phyloP scores from a whole-genome alignment of 495 filamentous ascomycete genomes.

The Penicillium taxi region DNA sequence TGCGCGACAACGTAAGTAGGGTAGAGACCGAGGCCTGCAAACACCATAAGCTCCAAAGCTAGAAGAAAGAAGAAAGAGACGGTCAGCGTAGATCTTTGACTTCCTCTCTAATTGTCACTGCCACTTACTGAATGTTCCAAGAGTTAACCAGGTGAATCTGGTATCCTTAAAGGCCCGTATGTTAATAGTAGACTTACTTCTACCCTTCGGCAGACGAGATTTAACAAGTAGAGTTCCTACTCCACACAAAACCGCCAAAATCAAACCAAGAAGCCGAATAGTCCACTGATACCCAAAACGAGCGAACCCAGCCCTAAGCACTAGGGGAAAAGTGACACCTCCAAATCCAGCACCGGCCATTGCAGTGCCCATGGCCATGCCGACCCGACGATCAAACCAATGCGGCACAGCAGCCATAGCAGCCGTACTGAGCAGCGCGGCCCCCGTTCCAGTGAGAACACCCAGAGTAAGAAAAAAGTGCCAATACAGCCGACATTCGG shows the following conservation, averaged over 20 bases:
- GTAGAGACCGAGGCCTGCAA: constrained; percentile 42
- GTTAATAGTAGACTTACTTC: constrained; percentile 41
- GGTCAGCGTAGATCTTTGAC: constrained; percentile 16
- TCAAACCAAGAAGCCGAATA: constrained; percentile 51
- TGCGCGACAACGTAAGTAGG: constrained; percentile 42
- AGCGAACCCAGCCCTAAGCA: constrained; percentile 45
- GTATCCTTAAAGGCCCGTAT: constrained; percentile 49
- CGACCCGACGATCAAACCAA: constrained; percentile 33
- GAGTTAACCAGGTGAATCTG: constrained; percentile 31
- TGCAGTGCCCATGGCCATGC: constrained; percentile 32
- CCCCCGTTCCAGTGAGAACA: constrained; percentile 48
- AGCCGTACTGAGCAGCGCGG: constrained; percentile 51
- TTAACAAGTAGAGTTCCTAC: constrained; percentile 34
- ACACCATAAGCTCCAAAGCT: constrained; percentile 45
- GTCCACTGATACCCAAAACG: constrained; percentile 53
- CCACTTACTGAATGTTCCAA: constrained; percentile 30
- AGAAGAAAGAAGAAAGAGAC: no score
- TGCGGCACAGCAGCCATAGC: constrained; percentile 32
- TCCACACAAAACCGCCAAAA: constrained; percentile 45
- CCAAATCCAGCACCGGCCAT: constrained; percentile 39
- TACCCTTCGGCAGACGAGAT: constrained; percentile 26
- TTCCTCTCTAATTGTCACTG: no score
- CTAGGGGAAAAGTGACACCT: constrained; percentile 55
- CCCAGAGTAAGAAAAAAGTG: constrained; percentile 59
- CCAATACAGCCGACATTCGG: constrained; percentile 49